phyloP scores from a whole-genome alignment of 345 rosid genomes.

The Eucalyptus grandis region DNA sequence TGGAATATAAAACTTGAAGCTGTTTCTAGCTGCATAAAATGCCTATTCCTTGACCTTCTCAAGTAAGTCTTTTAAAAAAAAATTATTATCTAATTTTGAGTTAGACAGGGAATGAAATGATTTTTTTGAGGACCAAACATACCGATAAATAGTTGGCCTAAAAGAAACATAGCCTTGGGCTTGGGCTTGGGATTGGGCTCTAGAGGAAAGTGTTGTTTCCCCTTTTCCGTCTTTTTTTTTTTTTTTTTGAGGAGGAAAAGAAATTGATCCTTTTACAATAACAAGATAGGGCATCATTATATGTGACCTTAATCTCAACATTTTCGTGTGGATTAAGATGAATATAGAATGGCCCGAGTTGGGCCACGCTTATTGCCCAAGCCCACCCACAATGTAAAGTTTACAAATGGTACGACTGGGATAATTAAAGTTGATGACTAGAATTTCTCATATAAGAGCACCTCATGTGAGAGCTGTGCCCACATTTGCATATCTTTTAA shows the following conservation, averaged over 20 bases:
- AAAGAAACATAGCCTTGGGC: not conserved
- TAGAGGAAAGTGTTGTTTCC: not conserved
- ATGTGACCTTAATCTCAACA: not conserved
- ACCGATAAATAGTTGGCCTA: not conserved
- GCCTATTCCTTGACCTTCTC: not conserved
- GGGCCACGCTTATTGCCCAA: not conserved
- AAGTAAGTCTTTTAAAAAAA: not conserved
- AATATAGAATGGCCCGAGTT: not conserved
- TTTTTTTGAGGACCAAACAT: not conserved
- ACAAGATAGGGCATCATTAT: not conserved
- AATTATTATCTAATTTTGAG: not conserved
- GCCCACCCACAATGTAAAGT: not conserved
- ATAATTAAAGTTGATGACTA: not conserved
- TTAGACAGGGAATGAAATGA: not conserved
- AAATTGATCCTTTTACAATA: rapidly evolving
- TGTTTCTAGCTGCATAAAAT: not conserved
- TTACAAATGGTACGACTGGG: not conserved
- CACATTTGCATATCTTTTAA: not conserved
- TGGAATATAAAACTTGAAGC: not conserved
- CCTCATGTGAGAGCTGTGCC: not conserved
- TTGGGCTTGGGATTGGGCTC: not conserved
- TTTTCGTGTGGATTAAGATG: not conserved
- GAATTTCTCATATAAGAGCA: not conserved
- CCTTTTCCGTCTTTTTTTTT: not conserved
- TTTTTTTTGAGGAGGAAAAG: not conserved